Base-by-base conservation (phyloP, 1,284 basidiomycete species). In the Rhodotorula sp. region DNA sequence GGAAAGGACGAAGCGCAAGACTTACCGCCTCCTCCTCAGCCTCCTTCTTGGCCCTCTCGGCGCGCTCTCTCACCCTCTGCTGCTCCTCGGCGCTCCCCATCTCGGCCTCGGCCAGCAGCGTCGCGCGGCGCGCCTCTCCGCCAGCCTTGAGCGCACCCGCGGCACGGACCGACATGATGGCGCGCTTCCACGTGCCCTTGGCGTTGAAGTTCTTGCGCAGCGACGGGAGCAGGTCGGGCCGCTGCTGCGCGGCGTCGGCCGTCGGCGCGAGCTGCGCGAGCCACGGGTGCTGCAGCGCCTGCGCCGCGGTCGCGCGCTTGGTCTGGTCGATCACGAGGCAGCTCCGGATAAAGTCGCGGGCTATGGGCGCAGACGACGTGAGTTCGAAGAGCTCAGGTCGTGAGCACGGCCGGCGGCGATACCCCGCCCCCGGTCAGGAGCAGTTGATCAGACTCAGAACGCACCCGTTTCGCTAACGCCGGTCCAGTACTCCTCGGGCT, bases 161-260 rank as follows among this genome's bases (percentile, higher is more conserved):
- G 12, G 75, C 75, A 7, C 72, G 64, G 8, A 72, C 74, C 19
- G 68, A 67, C 56, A 72, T 68, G 62, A 76, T 76, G 41, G 74
- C 74, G 27, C 68, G 59, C 21, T 69, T 58, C 68, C 74, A 76
- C 27, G 75, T 76, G 82, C 88, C 88, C 84, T 88, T 91, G 49
- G 91, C 92, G 79, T 95, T 89, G 84, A 95, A 93, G 50, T 88
- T 89, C 82, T 88, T 91, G 85, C 90, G 91, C 81, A 97, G 90
- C 67, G 91, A 88, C 53, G 93, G 93, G 78, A 96, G 83, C 80
- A 97, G 84, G 83, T 96, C 88, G 61, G 87, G 87, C n/a, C 64
- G 61, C 49, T 65, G 63, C 4, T 64, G 41, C 46, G 73, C 67
- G 25, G 67, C 58, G 21, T 67, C 58, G 23, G 68, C 85, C 56